Evolutionary conservation across 192 early-diverging fungal genomes (phyloP).

Genomic region (Rhizophagus clarus): DNA sequence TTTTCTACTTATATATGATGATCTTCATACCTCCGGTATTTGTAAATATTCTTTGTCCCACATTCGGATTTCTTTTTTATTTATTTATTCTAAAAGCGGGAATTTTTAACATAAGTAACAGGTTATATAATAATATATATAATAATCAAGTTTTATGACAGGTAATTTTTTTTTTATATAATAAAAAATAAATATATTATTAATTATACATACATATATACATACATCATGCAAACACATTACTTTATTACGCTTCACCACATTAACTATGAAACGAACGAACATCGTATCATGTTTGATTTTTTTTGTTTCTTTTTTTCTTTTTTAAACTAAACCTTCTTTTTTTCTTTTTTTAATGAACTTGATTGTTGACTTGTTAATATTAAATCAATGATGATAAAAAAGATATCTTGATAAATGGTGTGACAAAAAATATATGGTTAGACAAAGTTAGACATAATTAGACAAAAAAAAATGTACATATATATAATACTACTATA

Average conservation of each 20-base stretch:
- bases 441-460: too few relatives aligned
- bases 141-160: neutral
- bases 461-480: neutral
- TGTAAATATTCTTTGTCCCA: neutral
- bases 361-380: neutral
- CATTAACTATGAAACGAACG: neutral
- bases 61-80: neutral
- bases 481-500: neutral
- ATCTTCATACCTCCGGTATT: neutral
- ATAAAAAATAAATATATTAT: neutral
- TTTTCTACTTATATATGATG: too few relatives aligned
- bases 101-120: neutral
- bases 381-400: neutral
- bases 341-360: neutral
- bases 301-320: too few relatives aligned
- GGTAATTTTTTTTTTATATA: neutral
- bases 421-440: neutral
- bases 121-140: too few relatives aligned
- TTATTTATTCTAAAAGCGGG: neutral
- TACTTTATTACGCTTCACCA: neutral
- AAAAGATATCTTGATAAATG: neutral
- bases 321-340: neutral
- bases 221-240: neutral
- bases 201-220: neutral
- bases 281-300: neutral